Conservation (phyloP, 2,329 filamentous ascomycete species). For the Amphichorda felina region DNA sequence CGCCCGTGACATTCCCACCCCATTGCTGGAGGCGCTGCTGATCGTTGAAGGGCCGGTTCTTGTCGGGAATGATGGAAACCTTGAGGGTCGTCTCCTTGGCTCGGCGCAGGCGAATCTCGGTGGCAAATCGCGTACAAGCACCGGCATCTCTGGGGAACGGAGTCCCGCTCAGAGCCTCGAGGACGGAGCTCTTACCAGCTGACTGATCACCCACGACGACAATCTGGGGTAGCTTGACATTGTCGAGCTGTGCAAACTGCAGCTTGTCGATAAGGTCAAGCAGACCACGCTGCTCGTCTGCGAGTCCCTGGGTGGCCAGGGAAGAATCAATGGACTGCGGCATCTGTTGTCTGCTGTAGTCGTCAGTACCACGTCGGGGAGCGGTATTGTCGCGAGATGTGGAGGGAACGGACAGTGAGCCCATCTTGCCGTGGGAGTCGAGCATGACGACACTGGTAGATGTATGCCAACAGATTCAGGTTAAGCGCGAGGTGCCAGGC, state of each 20-base stretch:
- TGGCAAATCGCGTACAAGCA: constrained; percentile 50
- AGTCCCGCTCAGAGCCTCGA: constrained; percentile 52
- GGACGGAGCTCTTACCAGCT: constrained; percentile 50
- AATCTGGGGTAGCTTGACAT: constrained; percentile 45
- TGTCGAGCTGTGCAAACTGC: constrained; percentile 38
- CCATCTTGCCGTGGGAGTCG: constrained; percentile 2
- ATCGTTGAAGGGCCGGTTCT: constrained; percentile 30
- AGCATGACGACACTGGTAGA: too few species aligned
- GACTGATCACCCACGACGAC: constrained; percentile 55
- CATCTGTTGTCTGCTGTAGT: constrained; percentile 15
- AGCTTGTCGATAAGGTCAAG: constrained; percentile 46
- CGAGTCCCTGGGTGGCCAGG: constrained; percentile 35
- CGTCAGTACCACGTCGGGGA: neutral
- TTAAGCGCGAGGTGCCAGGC: too few species aligned
- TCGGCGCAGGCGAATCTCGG: constrained; percentile 43
- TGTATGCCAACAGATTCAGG: neutral
- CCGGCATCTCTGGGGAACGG: constrained; percentile 47
- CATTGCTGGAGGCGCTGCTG: constrained; percentile 34
- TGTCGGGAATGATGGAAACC: constrained; percentile 44
- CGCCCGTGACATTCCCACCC: constrained; percentile 30
- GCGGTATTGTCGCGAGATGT: neutral
- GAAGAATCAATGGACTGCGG: constrained; percentile 32
- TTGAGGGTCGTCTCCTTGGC: constrained; percentile 29
- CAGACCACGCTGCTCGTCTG: constrained; percentile 41
- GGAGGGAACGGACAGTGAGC: neutral